Evolutionary conservation across 2,329 filamentous ascomycete genomes (phyloP), one percentile per base, ranked within the genome.

Genomic region (Chrysoporthe cubensis): DNA sequence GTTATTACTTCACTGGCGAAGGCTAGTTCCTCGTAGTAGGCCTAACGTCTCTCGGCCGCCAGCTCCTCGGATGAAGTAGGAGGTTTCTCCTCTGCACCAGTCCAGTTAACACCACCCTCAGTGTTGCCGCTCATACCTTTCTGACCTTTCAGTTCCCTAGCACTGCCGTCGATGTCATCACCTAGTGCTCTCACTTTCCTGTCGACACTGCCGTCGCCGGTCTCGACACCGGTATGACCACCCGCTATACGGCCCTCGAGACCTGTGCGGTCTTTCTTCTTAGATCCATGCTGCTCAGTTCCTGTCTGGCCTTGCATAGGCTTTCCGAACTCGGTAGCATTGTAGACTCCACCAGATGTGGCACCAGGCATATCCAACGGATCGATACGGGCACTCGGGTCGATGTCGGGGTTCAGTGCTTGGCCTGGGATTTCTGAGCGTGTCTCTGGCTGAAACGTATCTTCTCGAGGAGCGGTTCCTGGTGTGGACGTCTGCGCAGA

Each of bases 401-500:
- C 68, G 34, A 74, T 71, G 37, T 75, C 71, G 5, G 73, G 70
- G 65, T 78, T 76, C 52, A 72, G 69, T 16, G 78, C 77, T 65
- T 81, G 79, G 7, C 77, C 78, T 11, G 81, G 76, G 18, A 75
- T 68, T 54, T 81, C 79, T 43, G 71, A 69, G 18, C 73, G 69
- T 1, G 80, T 73, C 61, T 81, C 77, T 13, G 84, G 82, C 52
- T 77, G 71, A 74, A 79, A 82, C 11, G 77, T 79, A 65, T 76
- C 62, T 63, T 80, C 75, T 16, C 69, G 69, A 2, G 91, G 91
- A 0, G 91, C 90, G 3, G 87, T 86, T 68, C 91, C 91, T 0
- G 89, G 78, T 0, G 88, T 83, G 46, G 88, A 78, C 1, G 83
- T 84, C 76, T 93, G 72, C 34, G 87, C 85, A 73, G 85, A 81